phyloP scores from a whole-genome alignment of 768 basidiomycete species.

The Lanmaoa pseudosensibilis region DNA sequence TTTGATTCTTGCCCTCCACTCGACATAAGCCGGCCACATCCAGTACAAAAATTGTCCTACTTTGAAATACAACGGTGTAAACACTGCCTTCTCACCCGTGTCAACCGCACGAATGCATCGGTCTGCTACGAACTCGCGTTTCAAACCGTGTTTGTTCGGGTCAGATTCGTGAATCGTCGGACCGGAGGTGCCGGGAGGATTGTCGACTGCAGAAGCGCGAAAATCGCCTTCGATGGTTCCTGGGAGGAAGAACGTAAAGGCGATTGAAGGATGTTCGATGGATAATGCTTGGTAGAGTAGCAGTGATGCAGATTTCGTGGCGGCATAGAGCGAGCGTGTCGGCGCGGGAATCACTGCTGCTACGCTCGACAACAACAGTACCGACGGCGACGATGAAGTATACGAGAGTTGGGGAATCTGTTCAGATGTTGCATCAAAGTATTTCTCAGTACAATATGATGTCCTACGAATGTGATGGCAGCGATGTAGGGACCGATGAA shows the following conservation, averaged over 20 bases:
- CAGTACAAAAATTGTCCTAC: slow-evolving; percentile 61
- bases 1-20: slow-evolving; percentile 58
- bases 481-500: slow-evolving; percentile 69
- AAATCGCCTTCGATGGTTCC: slow-evolving; percentile 76
- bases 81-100: slow-evolving; percentile 52
- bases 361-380: slow-evolving; percentile 77
- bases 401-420: slow-evolving; percentile 76
- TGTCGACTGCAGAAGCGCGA: slow-evolving; percentile 76
- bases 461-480: slow-evolving; percentile 68
- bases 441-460: neutral
- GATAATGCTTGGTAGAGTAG: slow-evolving; percentile 76
- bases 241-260: slow-evolving; percentile 63
- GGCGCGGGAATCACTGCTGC: slow-evolving; percentile 84
- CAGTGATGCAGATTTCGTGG: slow-evolving; percentile 80
- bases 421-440: neutral
- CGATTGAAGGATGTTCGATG: slow-evolving; percentile 73
- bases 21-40: slow-evolving; percentile 58
- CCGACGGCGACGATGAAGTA: slow-evolving; percentile 65
- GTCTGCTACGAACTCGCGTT: slow-evolving; percentile 56
- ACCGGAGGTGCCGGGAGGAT: slow-evolving; percentile 33
- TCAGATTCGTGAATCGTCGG: slow-evolving; percentile 42
- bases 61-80: slow-evolving; percentile 52
- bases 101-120: slow-evolving; percentile 65
- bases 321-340: slow-evolving; percentile 78
- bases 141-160: slow-evolving; percentile 59